Base-by-base conservation (phyloP, 768 basidiomycete species). In the Pulveroboletus sp. region DNA sequence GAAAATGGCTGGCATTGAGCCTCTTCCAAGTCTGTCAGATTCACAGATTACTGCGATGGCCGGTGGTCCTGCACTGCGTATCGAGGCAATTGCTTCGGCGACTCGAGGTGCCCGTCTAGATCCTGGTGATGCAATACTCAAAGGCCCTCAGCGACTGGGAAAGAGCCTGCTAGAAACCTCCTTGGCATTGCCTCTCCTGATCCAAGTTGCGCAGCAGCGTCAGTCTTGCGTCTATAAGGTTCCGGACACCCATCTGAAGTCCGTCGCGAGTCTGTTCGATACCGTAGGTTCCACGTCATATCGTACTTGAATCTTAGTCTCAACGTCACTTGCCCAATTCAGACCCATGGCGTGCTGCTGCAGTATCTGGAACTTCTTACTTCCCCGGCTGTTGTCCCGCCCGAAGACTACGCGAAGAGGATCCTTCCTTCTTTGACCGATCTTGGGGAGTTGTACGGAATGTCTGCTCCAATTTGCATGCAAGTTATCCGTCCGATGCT, bases 1-100 rank as follows among this genome's bases (percentile, higher is more conserved):
- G 79, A 90, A 92, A 65, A 95, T 97, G 92, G 87, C 93, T 6
- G 93, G 89, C 4, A 90, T 96, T 51, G 87, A 95, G 60, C 91
- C 93, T 4, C 73, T 96, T 44, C 89, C 91, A 0, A 93, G 85
- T 65, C 72, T 97, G 33, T 89, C 93, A 0, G 92, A 96, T 53
- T 76, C 83, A 0, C 94, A 98, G 67, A 82, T 98, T 45, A 67
- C 77, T 36, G 91, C 91, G 6, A 94, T 96, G 83, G 90, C 89
- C 6, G 92, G 94, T 40, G 96, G 96, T 5, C 83, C 89, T 4
- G 77, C 81, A 26, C 77, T 99, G 46, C 83, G 93, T 28, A 84
- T 86, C 38, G 95, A 98, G 71, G 88, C 91, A 2, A 78, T 92
- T 11, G 87, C 89, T n/a, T 89, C 89, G 1, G 61, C 69, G 14